Evolutionary conservation across 805 yeast genomes (phyloP), one percentile per base, ranked within the genome.

Genomic region (Saccharomycopsis sp.): DNA sequence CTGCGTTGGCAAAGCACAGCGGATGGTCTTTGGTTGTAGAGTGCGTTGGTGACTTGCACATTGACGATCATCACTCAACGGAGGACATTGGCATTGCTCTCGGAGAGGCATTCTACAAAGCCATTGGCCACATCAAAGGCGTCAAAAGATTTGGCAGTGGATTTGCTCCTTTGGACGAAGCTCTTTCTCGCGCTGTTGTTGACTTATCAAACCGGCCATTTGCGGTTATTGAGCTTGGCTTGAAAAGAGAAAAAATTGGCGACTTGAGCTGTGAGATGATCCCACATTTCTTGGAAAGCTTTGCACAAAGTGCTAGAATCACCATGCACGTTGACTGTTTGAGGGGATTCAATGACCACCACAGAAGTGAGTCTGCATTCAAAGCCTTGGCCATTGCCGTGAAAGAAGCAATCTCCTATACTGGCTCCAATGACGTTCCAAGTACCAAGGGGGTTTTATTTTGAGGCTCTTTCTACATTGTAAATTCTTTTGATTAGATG

Each of bases 91-190:
- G 89, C 34, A 85, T 92, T 52, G 87, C 96, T 1, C 64, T 92
- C 25, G 98, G 98, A 6, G 67, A 68, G 53, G 92, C 96, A 6
- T 87, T 92, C 66, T 82, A 86, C 54, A 64, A 80, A 52, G 97
- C 97, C 1, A 62, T 92, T 46, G 97, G 96, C 17, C 82, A 77
- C 22, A 81, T 89, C 16, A 73, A 75, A 52, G 98, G 98, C 41
- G 87, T 89, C 43, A 84, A 85, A 60, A 72, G 98, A 52, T 92
- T 89, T 56, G 98, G 98, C 12, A 56, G 72, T 32, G 98, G 89
- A 1, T 89, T 77, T 65, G 97, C 96, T 5, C 98, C 98, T 2
- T 68, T 92, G 43, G 98, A 92, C 59, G 98, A 92, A 64, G 96
- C 98, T 0, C 69, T 92, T 45, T 78, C 94, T 46, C 69, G 98